Evolutionary conservation across 2,329 filamentous ascomycete species (phyloP), one percentile per base, ranked within the genome.

Genomic region (Aureobasidium lini): DNA sequence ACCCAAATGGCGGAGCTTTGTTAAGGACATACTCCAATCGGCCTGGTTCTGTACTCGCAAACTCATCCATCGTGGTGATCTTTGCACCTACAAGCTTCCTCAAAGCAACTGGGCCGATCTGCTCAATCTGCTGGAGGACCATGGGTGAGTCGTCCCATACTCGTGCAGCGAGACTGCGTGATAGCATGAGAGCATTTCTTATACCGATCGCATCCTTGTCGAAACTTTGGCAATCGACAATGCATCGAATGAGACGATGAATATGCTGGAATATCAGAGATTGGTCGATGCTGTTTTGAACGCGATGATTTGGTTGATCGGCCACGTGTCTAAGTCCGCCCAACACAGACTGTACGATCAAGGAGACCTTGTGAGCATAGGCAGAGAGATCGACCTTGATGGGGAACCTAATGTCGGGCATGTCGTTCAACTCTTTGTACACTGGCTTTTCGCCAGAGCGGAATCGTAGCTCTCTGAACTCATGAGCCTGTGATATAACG

Each of bases 1-100:
- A 80, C 0, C 93, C 94, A 68, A 88, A 96, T 0, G 93, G 90
- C 0, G 91, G 89, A 64, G 95, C 90, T 57, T 87, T 86, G 63
- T 85, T 87, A 48, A 95, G 71, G 28, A 90, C 75, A 49, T 84
- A 81, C 66, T 97, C 93, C 54, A 99, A 89, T 29, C 84, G 81
- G 57, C 85, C 81, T 29, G 86, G 78, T 37, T 93, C 86, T 13
- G 84, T 79, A 6, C 71, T 73, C 15, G 86, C 83, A 11, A 99
- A 76, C n/a, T 83, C 81, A 43, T 87, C 82, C 6, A 97, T 84
- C 5, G 78, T 88, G 31, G 77, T 83, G 57, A 97, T 82, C 0
- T 85, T 84, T n/a, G 84, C 84, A 40, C 81, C 79, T 3, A 84
- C 81, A 44, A 97, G 79, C 69, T 88, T 94, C 39, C 87, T 82